phyloP scores from a whole-genome alignment of 2,329 filamentous ascomycete genomes.

The Fusarium avenaceum region DNA sequence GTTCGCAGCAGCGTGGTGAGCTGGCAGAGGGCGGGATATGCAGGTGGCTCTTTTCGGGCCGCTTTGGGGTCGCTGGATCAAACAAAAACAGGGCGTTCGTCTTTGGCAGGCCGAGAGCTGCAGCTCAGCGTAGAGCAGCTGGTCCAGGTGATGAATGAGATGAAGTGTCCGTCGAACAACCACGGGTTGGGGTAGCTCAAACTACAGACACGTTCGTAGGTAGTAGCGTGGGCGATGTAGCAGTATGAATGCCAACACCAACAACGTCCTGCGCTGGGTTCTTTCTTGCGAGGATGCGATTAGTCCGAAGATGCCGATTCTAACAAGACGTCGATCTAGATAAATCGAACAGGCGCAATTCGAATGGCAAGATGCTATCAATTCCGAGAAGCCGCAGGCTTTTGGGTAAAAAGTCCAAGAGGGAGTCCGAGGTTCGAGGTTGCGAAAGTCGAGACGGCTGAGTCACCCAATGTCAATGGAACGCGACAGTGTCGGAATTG shows the following conservation, averaged over 20 bases:
- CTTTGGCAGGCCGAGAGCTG: constrained; percentile 44
- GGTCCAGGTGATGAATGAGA: constrained; percentile 37
- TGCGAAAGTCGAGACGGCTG: constrained; percentile 27
- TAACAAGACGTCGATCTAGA: neutral
- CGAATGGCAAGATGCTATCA: constrained; percentile 8
- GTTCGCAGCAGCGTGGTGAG: constrained; percentile 50
- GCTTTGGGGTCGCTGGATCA: constrained; percentile 45
- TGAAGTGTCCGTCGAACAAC: constrained; percentile 32
- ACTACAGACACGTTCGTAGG: constrained; percentile 23
- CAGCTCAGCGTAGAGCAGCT: constrained; percentile 46
- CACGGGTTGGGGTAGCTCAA: constrained; percentile 29
- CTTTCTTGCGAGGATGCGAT: constrained; percentile 29
- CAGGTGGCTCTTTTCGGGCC: constrained; percentile 53
- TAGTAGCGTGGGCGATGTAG: constrained; percentile 21
- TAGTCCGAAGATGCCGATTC: constrained; percentile 9
- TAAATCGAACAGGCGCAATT: constrained; percentile 24
- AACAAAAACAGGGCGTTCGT: constrained; percentile 43
- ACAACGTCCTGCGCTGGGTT: constrained; percentile 42
- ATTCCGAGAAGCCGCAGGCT: constrained; percentile 24
- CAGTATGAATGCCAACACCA: constrained; percentile 30
- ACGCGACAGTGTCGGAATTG: constrained; percentile 20
- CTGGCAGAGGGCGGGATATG: constrained; percentile 53
- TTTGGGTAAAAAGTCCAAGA: constrained; percentile 8
- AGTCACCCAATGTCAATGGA: constrained; percentile 40
- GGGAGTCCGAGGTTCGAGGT: constrained; percentile 31